Conservation (phyloP, 768 basidiomycete species). For the Kwoniella botswanensis region DNA sequence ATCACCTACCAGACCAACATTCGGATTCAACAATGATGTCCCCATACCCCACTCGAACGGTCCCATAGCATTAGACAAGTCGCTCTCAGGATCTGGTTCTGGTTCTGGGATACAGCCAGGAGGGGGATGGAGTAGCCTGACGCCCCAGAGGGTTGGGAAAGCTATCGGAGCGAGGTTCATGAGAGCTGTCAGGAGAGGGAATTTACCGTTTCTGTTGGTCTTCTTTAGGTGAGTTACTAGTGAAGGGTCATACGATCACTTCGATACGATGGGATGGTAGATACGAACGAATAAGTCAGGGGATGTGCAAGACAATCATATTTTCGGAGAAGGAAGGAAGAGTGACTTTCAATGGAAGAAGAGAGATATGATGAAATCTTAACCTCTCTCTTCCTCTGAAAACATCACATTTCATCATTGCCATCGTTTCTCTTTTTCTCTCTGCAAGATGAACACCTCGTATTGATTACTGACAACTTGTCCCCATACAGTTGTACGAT, state of each 20-base stretch:
- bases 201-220: constrained; percentile 52
- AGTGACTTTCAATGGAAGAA: no score
- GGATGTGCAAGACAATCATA: background rate
- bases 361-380: no score
- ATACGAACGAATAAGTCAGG: background rate
- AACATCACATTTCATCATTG: no score
- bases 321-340: no score
- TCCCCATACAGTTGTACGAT: constrained; percentile 45
- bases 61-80: constrained; percentile 9
- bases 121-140: constrained; percentile 8
- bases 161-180: constrained; percentile 42
- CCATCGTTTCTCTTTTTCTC: no score
- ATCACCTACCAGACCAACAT: constrained; percentile 24
- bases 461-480: background rate
- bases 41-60: constrained; percentile 3
- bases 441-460: no score
- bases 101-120: background rate
- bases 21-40: constrained; percentile 11
- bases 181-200: constrained; percentile 45
- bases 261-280: background rate
- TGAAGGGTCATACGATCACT: background rate
- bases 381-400: no score
- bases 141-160: constrained; percentile 33
- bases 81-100: background rate
- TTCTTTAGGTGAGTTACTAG: constrained; percentile 47